Percentiles rank a stretch among this genome's conserved stretches.
These are phyloP conservation scores for Chrysanthemum lavandulifolium DNA, from an alignment of 129 eudicot genomes.

Conservation along the genomic window DNA sequence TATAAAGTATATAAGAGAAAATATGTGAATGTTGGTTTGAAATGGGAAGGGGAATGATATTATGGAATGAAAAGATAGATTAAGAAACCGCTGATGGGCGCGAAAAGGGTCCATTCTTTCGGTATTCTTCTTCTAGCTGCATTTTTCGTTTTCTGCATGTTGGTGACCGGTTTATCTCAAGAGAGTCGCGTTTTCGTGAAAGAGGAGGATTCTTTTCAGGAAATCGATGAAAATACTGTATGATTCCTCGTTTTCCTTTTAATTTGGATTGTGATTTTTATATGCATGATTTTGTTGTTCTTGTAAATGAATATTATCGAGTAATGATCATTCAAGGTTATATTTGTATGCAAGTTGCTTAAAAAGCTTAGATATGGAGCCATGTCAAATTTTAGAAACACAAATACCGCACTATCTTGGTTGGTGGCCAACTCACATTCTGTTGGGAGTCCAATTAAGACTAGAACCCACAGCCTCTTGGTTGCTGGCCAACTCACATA, in stretches of 20 bases:
- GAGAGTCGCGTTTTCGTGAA: constrained; percentile 40
- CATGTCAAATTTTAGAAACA: background rate
- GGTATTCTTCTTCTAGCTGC: constrained; percentile 40
- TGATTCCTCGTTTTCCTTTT: constrained; percentile 10
- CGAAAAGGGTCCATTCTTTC: constrained; percentile 38
- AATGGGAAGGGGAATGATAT: no score
- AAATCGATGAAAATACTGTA: constrained; percentile 57
- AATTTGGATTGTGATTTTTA: background rate
- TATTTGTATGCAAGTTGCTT: background rate
- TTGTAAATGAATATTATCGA: background rate
- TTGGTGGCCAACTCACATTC: no score
- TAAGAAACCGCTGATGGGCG: constrained; percentile 31
- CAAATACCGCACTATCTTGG: no score
- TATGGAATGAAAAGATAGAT: no score
- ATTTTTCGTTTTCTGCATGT: constrained; percentile 33
- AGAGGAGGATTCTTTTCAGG: constrained; percentile 24
- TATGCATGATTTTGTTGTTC: constrained; percentile 14
- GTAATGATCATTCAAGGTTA: background rate
- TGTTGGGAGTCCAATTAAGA: no score
- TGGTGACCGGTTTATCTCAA: constrained; percentile 38
- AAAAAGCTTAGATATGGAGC: background rate
- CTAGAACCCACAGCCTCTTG: no score
- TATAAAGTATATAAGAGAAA: no score
- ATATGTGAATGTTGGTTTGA: no score
- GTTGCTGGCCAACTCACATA: no score